Conservation (phyloP, 208 protist species). For the Herpetomonas samuelpessoai region DNA sequence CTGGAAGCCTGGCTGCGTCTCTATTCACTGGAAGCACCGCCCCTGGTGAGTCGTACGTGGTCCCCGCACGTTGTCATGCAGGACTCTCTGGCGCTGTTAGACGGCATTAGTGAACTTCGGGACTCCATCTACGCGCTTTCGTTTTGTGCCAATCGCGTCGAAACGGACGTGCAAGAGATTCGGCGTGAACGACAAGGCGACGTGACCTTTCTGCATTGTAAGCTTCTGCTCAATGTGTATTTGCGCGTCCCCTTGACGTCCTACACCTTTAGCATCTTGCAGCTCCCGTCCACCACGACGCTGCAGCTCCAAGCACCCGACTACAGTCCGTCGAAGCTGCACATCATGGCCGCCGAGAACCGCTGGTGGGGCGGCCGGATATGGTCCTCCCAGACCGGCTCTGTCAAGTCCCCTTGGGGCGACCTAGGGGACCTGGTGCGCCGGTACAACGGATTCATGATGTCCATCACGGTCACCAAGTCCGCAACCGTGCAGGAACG, state of each 20-base stretch:
- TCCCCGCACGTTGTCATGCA: constrained; percentile 38
- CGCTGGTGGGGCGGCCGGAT: constrained; percentile 75
- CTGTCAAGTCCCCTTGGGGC: constrained; percentile 41
- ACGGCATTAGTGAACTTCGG: constrained; percentile 44
- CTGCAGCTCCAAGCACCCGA: constrained; percentile 44
- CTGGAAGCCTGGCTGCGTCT: constrained; percentile 47
- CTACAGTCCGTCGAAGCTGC: neutral
- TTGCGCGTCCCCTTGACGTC: constrained; percentile 41
- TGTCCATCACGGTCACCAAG: constrained; percentile 41
- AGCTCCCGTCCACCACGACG: constrained; percentile 41
- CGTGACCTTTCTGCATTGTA: constrained; percentile 57
- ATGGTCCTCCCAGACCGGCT: constrained; percentile 50
- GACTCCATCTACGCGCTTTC: constrained; percentile 40
- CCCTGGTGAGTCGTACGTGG: constrained; percentile 22
- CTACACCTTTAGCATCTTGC: constrained; percentile 15
- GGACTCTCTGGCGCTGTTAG: constrained; percentile 53
- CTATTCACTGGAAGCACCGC: constrained; percentile 27
- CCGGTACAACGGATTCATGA: constrained; percentile 61
- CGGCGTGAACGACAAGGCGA: constrained; percentile 46
- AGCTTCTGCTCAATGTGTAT: constrained; percentile 33
- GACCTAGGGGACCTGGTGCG: constrained; percentile 67
- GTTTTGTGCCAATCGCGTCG: constrained; percentile 27
- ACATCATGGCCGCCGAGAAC: constrained; percentile 57
- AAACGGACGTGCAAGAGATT: constrained; percentile 40
- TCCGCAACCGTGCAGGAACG: constrained; percentile 24